A percentile compares a stretch with the other conserved stretches of the same genome.
These are phyloP conservation scores for Phymatotrichopsis omnivora DNA, from an alignment of 2,329 filamentous ascomycete species.

Conservation along the genomic window DNA sequence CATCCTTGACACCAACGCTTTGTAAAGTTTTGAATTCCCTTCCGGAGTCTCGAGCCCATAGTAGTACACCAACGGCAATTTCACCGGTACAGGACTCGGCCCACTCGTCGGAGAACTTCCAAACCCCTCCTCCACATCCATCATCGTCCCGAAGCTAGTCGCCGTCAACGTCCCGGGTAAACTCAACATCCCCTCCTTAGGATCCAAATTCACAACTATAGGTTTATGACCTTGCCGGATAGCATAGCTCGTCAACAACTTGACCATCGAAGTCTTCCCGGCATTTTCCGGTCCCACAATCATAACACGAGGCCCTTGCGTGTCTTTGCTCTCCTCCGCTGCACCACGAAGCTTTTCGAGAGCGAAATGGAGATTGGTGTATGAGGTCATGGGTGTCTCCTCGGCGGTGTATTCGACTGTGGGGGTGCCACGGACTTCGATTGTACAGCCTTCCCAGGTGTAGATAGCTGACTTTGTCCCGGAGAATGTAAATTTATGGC, in stretches of 20 bases:
- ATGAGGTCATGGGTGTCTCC: slow-evolving; percentile 70
- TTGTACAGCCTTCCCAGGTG: slow-evolving; percentile 80
- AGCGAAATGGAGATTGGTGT: slow-evolving; percentile 79
- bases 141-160: slow-evolving; percentile 72
- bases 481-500: slow-evolving; percentile 68
- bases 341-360: slow-evolving; percentile 62
- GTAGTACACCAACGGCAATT: slow-evolving; percentile 83
- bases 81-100: slow-evolving; percentile 77
- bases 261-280: slow-evolving; percentile 74
- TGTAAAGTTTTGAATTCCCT: slow-evolving; percentile 63
- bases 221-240: slow-evolving; percentile 64
- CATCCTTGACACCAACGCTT: slow-evolving; percentile 61
- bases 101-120: slow-evolving; percentile 85
- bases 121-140: slow-evolving; percentile 84
- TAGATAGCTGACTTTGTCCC: slow-evolving; percentile 79
- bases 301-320: slow-evolving; percentile 67
- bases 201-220: slow-evolving; percentile 74
- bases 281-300: slow-evolving; percentile 67
- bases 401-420: slow-evolving; percentile 50
- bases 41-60: slow-evolving; percentile 66
- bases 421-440: slow-evolving; percentile 61
- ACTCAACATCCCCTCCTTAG: slow-evolving; percentile 65
- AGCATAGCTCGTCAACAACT: slow-evolving; percentile 69
- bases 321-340: slow-evolving; percentile 40
- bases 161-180: slow-evolving; percentile 75